Conservation (phyloP, 192 early-diverging fungal genomes). For the Mortierella alpina region DNA sequence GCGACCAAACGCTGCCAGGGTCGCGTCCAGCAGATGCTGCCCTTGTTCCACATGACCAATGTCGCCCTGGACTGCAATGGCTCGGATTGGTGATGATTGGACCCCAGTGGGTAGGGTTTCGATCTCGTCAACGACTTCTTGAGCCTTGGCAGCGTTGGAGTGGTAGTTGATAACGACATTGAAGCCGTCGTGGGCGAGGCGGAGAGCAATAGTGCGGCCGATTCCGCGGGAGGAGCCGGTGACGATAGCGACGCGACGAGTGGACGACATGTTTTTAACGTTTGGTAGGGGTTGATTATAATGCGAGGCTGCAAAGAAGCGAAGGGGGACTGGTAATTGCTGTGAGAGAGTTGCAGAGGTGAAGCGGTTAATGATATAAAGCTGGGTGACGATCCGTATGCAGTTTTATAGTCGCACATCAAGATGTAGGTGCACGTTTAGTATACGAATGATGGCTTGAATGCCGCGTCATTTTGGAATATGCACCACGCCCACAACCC, state of each 20-base stretch:
- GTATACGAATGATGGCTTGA: too few species aligned
- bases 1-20: constrained; percentile 49
- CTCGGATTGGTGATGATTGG: constrained; percentile 4
- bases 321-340: not conserved
- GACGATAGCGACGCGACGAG: constrained; percentile 84
- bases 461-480: too few species aligned
- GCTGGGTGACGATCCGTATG: too few species aligned
- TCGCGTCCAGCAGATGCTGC: constrained; percentile 11
- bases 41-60: constrained; percentile 24
- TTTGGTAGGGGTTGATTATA: not conserved
- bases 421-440: too few species aligned
- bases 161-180: constrained; percentile 69
- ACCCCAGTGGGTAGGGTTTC: not conserved
- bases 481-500: too few species aligned
- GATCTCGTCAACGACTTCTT: constrained; percentile 45
- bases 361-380: not conserved
- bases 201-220: constrained; percentile 87
- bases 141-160: constrained; percentile 82
- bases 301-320: not conserved
- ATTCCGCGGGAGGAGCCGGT: constrained; percentile 95
- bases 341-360: not conserved
- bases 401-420: too few species aligned
- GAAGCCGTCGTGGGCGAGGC: constrained; percentile 82
- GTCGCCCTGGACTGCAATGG: constrained; percentile 59
- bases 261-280: constrained; percentile 30